Evolutionary conservation across 2,329 filamentous ascomycete genomes (phyloP).

Genomic region (Pseudogymnoascus sp.): DNA sequence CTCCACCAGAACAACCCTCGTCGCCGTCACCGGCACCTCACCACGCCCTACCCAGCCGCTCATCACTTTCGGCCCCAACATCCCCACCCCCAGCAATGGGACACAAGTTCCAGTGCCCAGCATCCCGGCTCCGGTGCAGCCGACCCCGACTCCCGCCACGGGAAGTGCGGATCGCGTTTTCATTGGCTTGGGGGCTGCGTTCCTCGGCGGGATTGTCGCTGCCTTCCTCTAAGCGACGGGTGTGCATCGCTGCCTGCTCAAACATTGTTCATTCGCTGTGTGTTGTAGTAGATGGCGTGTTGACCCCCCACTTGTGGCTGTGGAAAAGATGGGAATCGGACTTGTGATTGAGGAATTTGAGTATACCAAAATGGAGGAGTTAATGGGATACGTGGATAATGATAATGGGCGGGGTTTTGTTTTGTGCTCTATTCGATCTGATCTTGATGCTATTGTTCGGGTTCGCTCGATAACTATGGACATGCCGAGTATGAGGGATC

Average conservation of each 20-base stretch:
- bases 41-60: background rate
- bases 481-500: background rate
- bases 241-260: background rate
- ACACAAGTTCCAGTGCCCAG: background rate
- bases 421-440: background rate
- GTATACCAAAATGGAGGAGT: no score
- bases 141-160: background rate
- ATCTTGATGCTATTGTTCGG: background rate
- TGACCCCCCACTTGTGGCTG: background rate
- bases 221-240: background rate
- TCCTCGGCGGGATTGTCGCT: background rate
- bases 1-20: slow-evolving; percentile 14
- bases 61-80: background rate
- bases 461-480: background rate
- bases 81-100: background rate
- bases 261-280: background rate
- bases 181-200: background rate
- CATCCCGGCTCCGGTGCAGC: background rate
- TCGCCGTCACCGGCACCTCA: slow-evolving; percentile 16
- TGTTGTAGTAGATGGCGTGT: background rate
- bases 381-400: background rate
- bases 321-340: background rate
- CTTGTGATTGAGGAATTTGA: background rate
- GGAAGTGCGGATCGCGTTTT: background rate
- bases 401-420: background rate